Percentiles rank a stretch among this genome's conserved stretches.
phyloP scores from a whole-genome alignment of 495 filamentous ascomycete species.

The Neurospora sp. region DNA sequence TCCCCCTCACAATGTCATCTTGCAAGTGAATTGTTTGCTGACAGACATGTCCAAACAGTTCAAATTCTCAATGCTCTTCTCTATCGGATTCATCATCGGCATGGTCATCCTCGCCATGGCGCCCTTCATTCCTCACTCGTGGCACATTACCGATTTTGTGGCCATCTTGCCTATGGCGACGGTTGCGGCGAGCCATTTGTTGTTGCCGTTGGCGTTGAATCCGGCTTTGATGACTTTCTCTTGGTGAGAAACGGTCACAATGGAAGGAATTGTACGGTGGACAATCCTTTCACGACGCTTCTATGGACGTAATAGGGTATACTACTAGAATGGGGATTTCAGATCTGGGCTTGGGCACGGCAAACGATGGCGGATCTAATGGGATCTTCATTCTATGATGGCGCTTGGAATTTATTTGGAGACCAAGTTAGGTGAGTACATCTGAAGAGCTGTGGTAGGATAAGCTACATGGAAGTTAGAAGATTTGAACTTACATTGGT shows the following conservation, averaged over 20 bases:
- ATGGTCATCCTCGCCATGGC: constrained; percentile 61
- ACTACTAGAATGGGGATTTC: neutral
- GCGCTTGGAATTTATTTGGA: no score
- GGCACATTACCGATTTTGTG: constrained; percentile 68
- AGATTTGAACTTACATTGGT: neutral
- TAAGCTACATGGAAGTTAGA: neutral
- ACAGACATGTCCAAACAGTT: no score
- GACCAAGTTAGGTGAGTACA: no score
- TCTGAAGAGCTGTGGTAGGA: neutral
- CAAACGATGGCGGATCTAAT: no score
- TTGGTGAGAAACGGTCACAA: constrained; percentile 33
- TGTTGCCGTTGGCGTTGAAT: constrained; percentile 65
- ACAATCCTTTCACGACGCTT: no score
- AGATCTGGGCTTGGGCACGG: no score
- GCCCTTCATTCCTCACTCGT: constrained; percentile 53
- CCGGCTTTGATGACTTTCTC: constrained; percentile 76
- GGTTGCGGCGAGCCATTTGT: constrained; percentile 54
- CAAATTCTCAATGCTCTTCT: constrained; percentile 65
- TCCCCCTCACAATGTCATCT: no score
- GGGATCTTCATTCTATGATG: no score
- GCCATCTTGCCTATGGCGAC: constrained; percentile 73
- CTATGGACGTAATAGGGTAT: neutral
- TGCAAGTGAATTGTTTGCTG: no score
- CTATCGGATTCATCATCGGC: constrained; percentile 46
- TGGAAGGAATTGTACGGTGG: no score